A percentile compares a stretch with the other conserved stretches of the same genome.
phyloP scores from a whole-genome alignment of 129 eudicot species.

The Helianthus tuberosus region DNA sequence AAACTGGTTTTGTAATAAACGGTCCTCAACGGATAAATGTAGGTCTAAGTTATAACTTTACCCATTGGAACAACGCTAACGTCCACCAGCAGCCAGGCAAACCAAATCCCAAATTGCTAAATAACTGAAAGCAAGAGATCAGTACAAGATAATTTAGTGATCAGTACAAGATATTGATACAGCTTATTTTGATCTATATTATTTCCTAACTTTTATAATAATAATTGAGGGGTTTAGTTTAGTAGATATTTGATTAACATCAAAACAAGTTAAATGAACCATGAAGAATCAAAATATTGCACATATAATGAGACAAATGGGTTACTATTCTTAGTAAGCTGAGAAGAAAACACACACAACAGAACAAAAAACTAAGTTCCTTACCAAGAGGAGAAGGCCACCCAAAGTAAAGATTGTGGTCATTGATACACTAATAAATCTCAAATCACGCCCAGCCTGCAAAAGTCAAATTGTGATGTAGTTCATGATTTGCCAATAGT shows the following conservation, averaged over 20 bases:
- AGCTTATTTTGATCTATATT: slow-evolving; percentile 4
- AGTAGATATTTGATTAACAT: not conserved
- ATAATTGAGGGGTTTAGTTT: not conserved
- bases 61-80: slow-evolving; percentile 93
- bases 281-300: not conserved
- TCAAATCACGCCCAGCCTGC: slow-evolving; percentile 98
- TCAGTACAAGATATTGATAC: not conserved
- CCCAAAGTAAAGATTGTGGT: slow-evolving; percentile 62
- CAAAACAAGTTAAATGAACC: not conserved
- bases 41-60: slow-evolving; percentile 24
- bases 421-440: slow-evolving; percentile 82
- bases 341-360: too few relatives aligned
- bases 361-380: slow-evolving; percentile 13
- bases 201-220: not conserved
- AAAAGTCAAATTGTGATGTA: slow-evolving; percentile 11
- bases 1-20: not conserved
- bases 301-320: not conserved
- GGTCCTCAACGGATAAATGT: not conserved
- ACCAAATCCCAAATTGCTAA: slow-evolving; percentile 70
- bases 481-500: too few relatives aligned
- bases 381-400: slow-evolving; percentile 78
- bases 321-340: not conserved
- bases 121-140: slow-evolving; percentile 43
- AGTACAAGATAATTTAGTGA: not conserved
- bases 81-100: slow-evolving; percentile 91